phyloP scores from a whole-genome alignment of 1,284 basidiomycete genomes.

The Boletus sp. region DNA sequence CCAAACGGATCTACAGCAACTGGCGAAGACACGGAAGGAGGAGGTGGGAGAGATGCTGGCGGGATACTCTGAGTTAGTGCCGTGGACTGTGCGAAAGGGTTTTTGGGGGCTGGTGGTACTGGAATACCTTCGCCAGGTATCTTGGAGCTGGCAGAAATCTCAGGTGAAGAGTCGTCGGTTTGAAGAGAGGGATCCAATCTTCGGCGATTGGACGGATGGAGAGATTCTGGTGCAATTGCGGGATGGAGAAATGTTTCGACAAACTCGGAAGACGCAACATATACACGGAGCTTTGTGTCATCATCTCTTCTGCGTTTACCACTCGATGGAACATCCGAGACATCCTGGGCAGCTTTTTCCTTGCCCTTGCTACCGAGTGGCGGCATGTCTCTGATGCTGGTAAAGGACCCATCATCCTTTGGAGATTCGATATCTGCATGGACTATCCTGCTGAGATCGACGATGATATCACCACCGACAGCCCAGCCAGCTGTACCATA shows the following conservation, averaged over 20 bases:
- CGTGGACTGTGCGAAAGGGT: not conserved
- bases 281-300: slow-evolving; percentile 49
- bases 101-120: not conserved
- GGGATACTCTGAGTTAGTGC: not conserved
- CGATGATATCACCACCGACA: slow-evolving; percentile 77
- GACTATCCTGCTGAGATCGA: slow-evolving; percentile 71
- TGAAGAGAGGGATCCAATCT: slow-evolving; percentile 36
- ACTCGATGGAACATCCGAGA: slow-evolving; percentile 12
- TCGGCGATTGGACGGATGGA: slow-evolving; percentile 42
- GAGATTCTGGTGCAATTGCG: slow-evolving; percentile 35
- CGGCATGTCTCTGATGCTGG: slow-evolving; percentile 54
- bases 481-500: slow-evolving; percentile 89
- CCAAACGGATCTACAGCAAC: slow-evolving; percentile 49
- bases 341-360: slow-evolving; percentile 24
- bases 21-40: slow-evolving; percentile 5
- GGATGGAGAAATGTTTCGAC: slow-evolving; percentile 55
- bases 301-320: slow-evolving; percentile 59
- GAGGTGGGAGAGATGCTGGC: not conserved
- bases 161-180: slow-evolving; percentile 2
- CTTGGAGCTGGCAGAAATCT: slow-evolving; percentile 3
- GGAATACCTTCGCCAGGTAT: not conserved
- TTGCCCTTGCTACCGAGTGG: slow-evolving; percentile 56
- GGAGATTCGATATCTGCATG: slow-evolving; percentile 69
- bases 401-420: slow-evolving; percentile 50
- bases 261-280: slow-evolving; percentile 51